Conservation (phyloP, 148 eudicot genomes). For the Suaeda aralocaspica region DNA sequence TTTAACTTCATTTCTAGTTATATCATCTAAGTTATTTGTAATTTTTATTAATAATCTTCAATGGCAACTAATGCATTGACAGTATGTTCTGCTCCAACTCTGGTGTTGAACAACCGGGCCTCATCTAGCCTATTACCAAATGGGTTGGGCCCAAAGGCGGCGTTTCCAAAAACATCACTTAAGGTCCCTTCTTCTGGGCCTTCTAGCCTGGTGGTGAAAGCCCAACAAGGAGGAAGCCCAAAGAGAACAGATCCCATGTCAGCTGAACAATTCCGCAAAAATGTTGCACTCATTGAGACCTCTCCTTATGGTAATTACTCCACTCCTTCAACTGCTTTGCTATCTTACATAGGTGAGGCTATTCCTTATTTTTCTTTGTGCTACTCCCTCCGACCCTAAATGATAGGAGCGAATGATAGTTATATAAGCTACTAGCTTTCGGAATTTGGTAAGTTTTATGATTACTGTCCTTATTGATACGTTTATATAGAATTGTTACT, state of each 20-base stretch:
- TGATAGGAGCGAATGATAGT: not conserved
- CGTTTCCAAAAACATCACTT: not conserved
- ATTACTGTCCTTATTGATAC: too few species aligned
- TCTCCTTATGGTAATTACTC: conserved; percentile 9
- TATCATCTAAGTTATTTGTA: too few species aligned
- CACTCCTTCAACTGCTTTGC: not conserved
- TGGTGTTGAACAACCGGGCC: conserved; percentile 4
- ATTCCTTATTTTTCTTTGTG: not conserved
- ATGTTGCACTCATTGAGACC: conserved; percentile 7
- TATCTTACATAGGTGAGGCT: not conserved
- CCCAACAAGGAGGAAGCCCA: conserved; percentile 7
- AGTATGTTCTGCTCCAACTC: not conserved
- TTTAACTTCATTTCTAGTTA: not conserved
- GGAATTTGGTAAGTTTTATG: too few species aligned
- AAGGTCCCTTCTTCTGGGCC: conserved; percentile 4
- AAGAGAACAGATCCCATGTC: not conserved
- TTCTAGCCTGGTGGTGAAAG: conserved; percentile 4
- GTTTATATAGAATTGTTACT: too few species aligned
- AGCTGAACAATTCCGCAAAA: conserved; percentile 4
- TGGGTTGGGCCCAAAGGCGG: not conserved
- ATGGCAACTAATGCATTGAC: not conserved
- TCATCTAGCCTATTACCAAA: not conserved
- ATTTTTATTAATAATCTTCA: not conserved
- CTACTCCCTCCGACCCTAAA: not conserved
- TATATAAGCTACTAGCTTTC: too few species aligned